Percentiles rank a stretch among this genome's conserved stretches.
Evolutionary conservation across 108 stramenopile genomes (phyloP).

Genomic region (Stephanodiscus minutulus): DNA sequence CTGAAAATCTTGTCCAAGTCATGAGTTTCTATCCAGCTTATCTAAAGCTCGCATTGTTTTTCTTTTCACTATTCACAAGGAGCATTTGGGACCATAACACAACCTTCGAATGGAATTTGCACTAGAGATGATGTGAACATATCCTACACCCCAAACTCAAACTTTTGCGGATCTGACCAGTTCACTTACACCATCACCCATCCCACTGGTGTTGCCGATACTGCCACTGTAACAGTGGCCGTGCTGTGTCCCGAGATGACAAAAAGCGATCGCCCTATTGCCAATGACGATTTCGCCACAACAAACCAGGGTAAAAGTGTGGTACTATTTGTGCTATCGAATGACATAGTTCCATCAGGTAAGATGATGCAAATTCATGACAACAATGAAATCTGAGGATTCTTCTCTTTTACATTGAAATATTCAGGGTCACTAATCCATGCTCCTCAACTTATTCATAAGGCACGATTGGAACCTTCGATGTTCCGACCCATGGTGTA

Average conservation of each 20-base stretch:
- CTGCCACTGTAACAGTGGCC: slow-evolving; percentile 18
- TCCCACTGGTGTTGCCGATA: slow-evolving; percentile 10
- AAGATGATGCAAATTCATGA: not conserved
- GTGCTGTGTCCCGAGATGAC: slow-evolving; percentile 12
- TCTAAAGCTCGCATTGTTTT: not conserved
- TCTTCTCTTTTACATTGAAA: no score
- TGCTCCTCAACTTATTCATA: not conserved
- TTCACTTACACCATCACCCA: slow-evolving; percentile 33
- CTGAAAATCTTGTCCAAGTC: not conserved
- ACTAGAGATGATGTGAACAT: not conserved
- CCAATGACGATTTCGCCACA: slow-evolving; percentile 22
- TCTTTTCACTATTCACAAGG: not conserved
- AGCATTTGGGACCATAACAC: not conserved
- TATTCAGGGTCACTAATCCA: not conserved
- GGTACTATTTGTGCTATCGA: slow-evolving; percentile 14
- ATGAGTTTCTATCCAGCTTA: not conserved
- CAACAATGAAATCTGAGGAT: not conserved
- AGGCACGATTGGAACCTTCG: slow-evolving; percentile 21
- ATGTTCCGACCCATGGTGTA: slow-evolving; percentile 18
- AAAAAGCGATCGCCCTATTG: not conserved
- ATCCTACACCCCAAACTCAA: slow-evolving; percentile 13
- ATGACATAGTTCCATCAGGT: slow-evolving; percentile 24
- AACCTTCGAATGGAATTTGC: slow-evolving; percentile 9
- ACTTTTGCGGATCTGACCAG: slow-evolving; percentile 19
- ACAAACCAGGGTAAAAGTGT: slow-evolving; percentile 14